These are phyloP conservation scores for Pichia ethanolica DNA, from an alignment of 805 yeast species.

Conservation along the genomic window DNA sequence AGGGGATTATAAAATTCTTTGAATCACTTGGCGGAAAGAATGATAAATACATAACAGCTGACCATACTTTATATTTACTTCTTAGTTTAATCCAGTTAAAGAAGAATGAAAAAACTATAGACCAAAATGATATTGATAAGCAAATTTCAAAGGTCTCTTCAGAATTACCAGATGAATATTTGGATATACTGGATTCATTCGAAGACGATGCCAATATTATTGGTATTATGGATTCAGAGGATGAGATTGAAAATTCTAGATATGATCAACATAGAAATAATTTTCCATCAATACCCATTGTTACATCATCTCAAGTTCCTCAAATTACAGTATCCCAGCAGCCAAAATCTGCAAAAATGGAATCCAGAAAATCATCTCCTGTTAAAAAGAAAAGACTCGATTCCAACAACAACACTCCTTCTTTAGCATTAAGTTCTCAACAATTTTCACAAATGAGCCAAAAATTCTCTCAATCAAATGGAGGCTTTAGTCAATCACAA, in stretches of 20 bases:
- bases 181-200: slow-evolving; percentile 7
- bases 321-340: neutral
- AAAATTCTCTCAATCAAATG: slow-evolving; percentile 3
- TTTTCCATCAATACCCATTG: neutral
- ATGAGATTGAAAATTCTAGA: neutral
- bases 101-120: neutral
- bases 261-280: neutral
- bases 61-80: slow-evolving; percentile 7
- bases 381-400: neutral
- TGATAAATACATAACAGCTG: neutral
- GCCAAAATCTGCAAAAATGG: too few species aligned
- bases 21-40: neutral
- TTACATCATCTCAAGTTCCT: slow-evolving; percentile 3
- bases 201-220: slow-evolving; percentile 11
- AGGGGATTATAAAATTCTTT: neutral
- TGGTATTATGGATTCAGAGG: slow-evolving; percentile 3
- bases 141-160: neutral
- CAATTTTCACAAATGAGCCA: slow-evolving; percentile 3
- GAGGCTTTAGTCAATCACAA: neutral
- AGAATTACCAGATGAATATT: slow-evolving; percentile 5
- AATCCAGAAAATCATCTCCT: neutral
- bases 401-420: neutral
- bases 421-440: neutral
- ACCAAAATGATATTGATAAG: neutral
- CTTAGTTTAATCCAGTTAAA: slow-evolving; percentile 3